Conservation (phyloP, 768 basidiomycete species). For the Serpula lacrymans region DNA sequence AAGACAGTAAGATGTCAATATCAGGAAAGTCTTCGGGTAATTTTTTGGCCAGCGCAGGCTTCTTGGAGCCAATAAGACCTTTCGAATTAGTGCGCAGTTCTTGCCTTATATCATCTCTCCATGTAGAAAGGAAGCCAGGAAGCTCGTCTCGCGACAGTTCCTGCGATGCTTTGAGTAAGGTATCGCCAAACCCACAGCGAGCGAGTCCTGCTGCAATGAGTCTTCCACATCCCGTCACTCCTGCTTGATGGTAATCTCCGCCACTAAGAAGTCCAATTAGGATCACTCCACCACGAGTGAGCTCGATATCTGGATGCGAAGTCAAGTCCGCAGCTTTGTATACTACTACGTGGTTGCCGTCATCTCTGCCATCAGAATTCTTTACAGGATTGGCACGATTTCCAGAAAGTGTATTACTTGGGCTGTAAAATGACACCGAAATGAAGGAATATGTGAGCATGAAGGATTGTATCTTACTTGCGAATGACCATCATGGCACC, state of each 20-base stretch:
- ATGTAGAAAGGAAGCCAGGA: constrained; percentile 50
- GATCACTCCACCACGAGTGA: constrained; percentile 65
- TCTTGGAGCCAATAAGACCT: constrained; percentile 61
- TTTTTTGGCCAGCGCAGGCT: constrained; percentile 56
- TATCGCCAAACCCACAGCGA: constrained; percentile 75
- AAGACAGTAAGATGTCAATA: constrained; percentile 70
- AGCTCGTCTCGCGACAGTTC: constrained; percentile 44
- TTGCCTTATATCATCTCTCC: constrained; percentile 59
- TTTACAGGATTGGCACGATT: constrained; percentile 61
- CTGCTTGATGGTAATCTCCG: constrained; percentile 82
- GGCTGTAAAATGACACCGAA: constrained; percentile 35
- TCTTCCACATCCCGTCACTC: constrained; percentile 64
- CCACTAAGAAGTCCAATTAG: constrained; percentile 85
- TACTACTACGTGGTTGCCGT: constrained; percentile 61
- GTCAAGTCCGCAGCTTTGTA: constrained; percentile 37
- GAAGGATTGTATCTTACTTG: constrained; percentile 50
- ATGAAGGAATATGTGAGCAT: not conserved
- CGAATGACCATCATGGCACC: constrained; percentile 81
- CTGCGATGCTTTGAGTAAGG: constrained; percentile 56
- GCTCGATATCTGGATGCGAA: constrained; percentile 44
- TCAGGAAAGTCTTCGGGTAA: constrained; percentile 70
- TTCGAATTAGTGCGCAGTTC: constrained; percentile 70
- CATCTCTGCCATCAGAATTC: constrained; percentile 66
- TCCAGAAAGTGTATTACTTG: constrained; percentile 70
- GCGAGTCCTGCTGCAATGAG: constrained; percentile 77